Evolutionary conservation across 2,329 filamentous ascomycete genomes (phyloP).

Genomic region (Aspergillus quadricinctus): DNA sequence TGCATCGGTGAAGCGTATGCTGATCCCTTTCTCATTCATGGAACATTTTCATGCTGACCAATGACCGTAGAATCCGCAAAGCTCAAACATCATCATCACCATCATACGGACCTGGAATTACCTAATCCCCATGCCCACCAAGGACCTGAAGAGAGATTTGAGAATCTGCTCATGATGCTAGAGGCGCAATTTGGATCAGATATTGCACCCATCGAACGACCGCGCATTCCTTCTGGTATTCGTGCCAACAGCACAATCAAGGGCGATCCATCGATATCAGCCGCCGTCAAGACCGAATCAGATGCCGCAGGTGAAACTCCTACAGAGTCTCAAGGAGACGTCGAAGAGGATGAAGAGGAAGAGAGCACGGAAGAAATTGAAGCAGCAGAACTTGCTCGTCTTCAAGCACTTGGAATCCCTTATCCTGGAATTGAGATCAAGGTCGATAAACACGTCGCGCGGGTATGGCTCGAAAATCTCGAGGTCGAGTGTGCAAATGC

Average conservation of each 20-base stretch:
- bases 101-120: constrained; percentile 40
- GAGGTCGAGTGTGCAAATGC: constrained; percentile 82
- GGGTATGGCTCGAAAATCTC: constrained; percentile 86
- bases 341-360: constrained; percentile 37
- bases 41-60: constrained; percentile 13
- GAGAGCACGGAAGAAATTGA: constrained; percentile 52
- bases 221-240: constrained; percentile 38
- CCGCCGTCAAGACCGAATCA: constrained; percentile 12
- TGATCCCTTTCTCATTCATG: constrained; percentile 2
- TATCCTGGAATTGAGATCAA: constrained; percentile 84
- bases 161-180: constrained; percentile 88
- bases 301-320: constrained; percentile 12
- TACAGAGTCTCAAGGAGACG: constrained; percentile 14
- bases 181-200: constrained; percentile 94
- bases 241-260: constrained; percentile 10
- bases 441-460: constrained; percentile 82
- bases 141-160: constrained; percentile 69
- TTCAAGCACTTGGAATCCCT: constrained; percentile 81
- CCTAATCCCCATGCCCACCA: constrained; percentile 71
- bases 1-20: constrained; percentile 83
- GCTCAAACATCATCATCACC: constrained; percentile 54
- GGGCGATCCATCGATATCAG: neutral
- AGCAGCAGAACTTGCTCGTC: constrained; percentile 66
- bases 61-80: constrained; percentile 52
- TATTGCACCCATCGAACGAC: constrained; percentile 70